Conservation (phyloP, 1,139 yeast species). For the Meyerozyma guilliermondii region DNA sequence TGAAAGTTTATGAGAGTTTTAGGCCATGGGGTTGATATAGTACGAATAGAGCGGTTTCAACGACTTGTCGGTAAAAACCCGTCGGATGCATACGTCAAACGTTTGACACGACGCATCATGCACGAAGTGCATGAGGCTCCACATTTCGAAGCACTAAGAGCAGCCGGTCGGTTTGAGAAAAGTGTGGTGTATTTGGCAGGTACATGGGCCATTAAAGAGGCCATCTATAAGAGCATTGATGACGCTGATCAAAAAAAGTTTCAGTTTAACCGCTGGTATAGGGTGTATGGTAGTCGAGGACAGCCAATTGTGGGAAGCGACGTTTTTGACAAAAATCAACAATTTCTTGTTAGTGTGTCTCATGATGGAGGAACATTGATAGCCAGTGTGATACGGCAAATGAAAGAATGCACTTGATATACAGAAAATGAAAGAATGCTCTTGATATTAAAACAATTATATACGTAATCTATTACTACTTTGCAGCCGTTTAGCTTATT, state of each 20-base stretch:
- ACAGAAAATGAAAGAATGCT: conserved; percentile 10
- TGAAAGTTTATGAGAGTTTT: background rate
- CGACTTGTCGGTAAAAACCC: conserved; percentile 27
- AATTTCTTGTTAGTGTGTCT: conserved; percentile 51
- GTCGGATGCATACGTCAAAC: conserved; percentile 22
- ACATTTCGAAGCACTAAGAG: conserved; percentile 17
- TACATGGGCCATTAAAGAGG: conserved; percentile 74
- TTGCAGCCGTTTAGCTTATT: conserved; percentile 42
- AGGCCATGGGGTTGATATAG: conserved; percentile 65
- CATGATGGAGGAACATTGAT: conserved; percentile 60
- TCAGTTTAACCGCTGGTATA: conserved; percentile 59
- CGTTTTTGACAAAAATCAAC: conserved; percentile 31
- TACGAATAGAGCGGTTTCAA: conserved; percentile 46
- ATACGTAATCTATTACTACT: too few species aligned
- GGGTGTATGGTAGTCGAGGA: conserved; percentile 32
- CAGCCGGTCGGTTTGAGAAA: conserved; percentile 13
- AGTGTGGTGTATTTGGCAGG: conserved; percentile 45
- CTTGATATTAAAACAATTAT: background rate
- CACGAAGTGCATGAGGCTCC: conserved; percentile 46
- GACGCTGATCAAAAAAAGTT: conserved; percentile 44
- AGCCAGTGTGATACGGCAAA: conserved; percentile 45
- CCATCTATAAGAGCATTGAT: conserved; percentile 60
- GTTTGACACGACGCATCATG: conserved; percentile 47
- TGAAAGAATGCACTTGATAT: background rate
- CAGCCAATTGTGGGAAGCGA: conserved; percentile 36